Evolutionary conservation across 2,329 filamentous ascomycete species (phyloP).

Genomic region (Colletotrichum lini): DNA sequence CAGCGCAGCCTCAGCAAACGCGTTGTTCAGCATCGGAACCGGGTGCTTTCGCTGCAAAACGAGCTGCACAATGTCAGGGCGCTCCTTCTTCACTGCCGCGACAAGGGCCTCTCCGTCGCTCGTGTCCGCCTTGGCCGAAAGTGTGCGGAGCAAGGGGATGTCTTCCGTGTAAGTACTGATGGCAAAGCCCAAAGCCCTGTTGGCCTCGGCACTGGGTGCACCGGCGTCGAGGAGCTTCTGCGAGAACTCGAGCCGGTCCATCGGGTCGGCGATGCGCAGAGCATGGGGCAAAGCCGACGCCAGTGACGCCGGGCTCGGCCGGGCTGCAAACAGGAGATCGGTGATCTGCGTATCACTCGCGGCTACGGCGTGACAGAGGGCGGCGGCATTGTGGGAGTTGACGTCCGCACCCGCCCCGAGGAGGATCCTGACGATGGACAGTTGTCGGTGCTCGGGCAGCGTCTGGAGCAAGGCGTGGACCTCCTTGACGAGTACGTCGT

Average conservation of each 20-base stretch:
- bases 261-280: slow-evolving; percentile 64
- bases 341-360: slow-evolving; percentile 61
- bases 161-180: slow-evolving; percentile 65
- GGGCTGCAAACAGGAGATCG: slow-evolving; percentile 62
- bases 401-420: slow-evolving; percentile 67
- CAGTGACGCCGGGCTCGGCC: slow-evolving; percentile 60
- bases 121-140: slow-evolving; percentile 64
- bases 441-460: slow-evolving; percentile 54
- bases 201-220: slow-evolving; percentile 62
- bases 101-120: slow-evolving; percentile 65
- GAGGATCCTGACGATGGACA: slow-evolving; percentile 62
- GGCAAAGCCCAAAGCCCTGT: slow-evolving; percentile 66
- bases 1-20: slow-evolving; percentile 60
- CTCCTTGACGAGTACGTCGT: slow-evolving; percentile 64
- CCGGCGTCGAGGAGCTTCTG: slow-evolving; percentile 66
- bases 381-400: slow-evolving; percentile 66
- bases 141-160: slow-evolving; percentile 60
- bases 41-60: slow-evolving; percentile 59
- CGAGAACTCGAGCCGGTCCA: slow-evolving; percentile 66
- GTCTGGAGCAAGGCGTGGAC: slow-evolving; percentile 61
- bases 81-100: slow-evolving; percentile 61
- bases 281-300: slow-evolving; percentile 67
- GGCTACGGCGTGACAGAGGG: slow-evolving; percentile 66
- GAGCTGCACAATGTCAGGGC: slow-evolving; percentile 61
- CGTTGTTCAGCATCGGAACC: slow-evolving; percentile 55